Base-by-base conservation (phyloP, 176 grass and related monocot species). In the Echinochloa phyllopogon region DNA sequence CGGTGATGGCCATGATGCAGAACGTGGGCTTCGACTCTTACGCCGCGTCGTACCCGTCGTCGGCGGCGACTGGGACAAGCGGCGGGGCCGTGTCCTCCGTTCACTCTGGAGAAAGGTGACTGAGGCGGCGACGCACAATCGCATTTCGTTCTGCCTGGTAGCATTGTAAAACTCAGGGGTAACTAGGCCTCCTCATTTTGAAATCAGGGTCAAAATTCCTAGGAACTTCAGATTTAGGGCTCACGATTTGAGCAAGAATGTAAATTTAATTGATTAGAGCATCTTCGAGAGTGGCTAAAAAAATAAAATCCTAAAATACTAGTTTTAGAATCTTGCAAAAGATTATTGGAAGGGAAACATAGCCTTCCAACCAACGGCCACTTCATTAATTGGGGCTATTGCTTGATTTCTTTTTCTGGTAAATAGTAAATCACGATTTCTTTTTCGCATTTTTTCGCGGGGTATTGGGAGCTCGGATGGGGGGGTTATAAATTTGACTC, bases 1-100 rank as follows among this genome's bases (percentile, higher is more conserved):
- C 82, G 40, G 47, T 10, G 33, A n/a, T 76, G n/a, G 70, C 82
- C 33, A 70, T 69, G 37, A 89, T 70, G 82, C 82, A 81, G 16
- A 89, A 85, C 52, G 12, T 69, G 9, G 77, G 70, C 17, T 76
- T 85, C 63, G 63, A 89, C 43, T 89, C 87, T 16, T 85, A 80
- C 53, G 45, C 56, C 15, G 39, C 42, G 55, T 82, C 83, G 3
- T 86, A 82, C 38, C 71, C 52, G 6, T 89, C 69, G 6, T 81
- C 77, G 0, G 47, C 51, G 38, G 42, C 80, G 6, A 83, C 80
- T 3, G 13, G 0, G 18, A 61, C 61, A 1, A 85, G 36, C 44
- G 43, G 15, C 6, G 67, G 48, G 6, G 58, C 48, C 38, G 8
- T n/a, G 61, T 75, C 71, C 24, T 89, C 83, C 27, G 45, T 47